Evolutionary conservation across 345 rosid genomes (phyloP).

Genomic region (Arabis alpina): DNA sequence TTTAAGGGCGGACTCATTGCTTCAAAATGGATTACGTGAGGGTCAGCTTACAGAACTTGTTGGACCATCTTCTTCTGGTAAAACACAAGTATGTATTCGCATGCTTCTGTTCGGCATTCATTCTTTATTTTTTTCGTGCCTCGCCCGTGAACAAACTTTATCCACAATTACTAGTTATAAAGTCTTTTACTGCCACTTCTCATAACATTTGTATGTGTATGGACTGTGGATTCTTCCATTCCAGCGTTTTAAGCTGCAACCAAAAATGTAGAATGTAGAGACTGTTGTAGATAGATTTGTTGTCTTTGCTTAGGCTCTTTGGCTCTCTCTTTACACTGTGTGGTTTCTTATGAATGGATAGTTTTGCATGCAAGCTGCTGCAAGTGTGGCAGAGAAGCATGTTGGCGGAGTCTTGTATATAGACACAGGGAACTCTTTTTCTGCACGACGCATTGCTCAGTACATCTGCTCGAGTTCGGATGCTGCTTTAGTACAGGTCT

Average conservation of each 20-base stretch:
- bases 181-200: not conserved
- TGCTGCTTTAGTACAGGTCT: slow-evolving; percentile 50
- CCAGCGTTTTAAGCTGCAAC: no score
- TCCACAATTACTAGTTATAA: no score
- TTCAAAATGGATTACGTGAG: slow-evolving; percentile 64
- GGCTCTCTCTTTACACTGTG: no score
- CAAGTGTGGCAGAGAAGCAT: slow-evolving; percentile 57
- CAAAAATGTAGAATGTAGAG: not conserved
- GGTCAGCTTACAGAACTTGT: slow-evolving; percentile 82
- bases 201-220: not conserved
- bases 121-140: not conserved
- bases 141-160: no score
- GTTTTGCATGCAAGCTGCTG: slow-evolving; percentile 73
- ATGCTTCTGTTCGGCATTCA: not conserved
- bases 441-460: slow-evolving; percentile 63
- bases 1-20: slow-evolving; percentile 67
- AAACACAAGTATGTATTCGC: slow-evolving; percentile 67
- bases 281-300: slow-evolving; percentile 10
- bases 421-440: slow-evolving; percentile 88
- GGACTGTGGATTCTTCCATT: no score
- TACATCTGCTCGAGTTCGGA: slow-evolving; percentile 47
- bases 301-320: not conserved
- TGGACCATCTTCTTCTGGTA: slow-evolving; percentile 91
- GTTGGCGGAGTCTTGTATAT: slow-evolving; percentile 56
- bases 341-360: slow-evolving; percentile 31